Conservation (phyloP, 371 early-diverging fungal genomes). For the Phascolomyces articulosus region DNA sequence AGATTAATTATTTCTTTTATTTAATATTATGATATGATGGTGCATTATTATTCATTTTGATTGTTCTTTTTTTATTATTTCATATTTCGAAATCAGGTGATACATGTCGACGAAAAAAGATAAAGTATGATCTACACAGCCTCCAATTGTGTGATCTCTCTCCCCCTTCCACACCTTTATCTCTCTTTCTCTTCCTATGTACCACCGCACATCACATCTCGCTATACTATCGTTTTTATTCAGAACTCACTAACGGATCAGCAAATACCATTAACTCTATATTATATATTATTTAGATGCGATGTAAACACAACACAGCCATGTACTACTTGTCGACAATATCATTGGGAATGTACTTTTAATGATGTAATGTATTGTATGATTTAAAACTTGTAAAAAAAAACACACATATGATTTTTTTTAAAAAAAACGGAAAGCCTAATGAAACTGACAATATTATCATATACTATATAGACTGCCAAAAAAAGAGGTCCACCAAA, state of each 20-base stretch:
- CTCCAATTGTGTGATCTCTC: too few species aligned
- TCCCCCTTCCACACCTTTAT: too few species aligned
- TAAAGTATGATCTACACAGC: slow-evolving; percentile 20
- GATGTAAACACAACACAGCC: slow-evolving; percentile 18
- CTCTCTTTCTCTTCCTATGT: background rate
- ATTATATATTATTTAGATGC: slow-evolving; percentile 12
- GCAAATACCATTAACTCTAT: background rate
- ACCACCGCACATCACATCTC: too few species aligned
- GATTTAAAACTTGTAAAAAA: background rate
- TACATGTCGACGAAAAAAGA: slow-evolving; percentile 25
- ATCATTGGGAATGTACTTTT: slow-evolving; percentile 22
- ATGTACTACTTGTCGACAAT: slow-evolving; percentile 20
- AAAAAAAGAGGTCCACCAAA: slow-evolving; percentile 50
- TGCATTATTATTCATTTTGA: too few species aligned
- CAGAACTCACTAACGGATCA: too few species aligned
- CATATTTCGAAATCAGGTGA: slow-evolving; percentile 13
- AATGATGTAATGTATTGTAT: slow-evolving; percentile 17
- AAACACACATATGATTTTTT: too few species aligned
- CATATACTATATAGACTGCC: slow-evolving; percentile 25
- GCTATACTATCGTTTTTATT: too few species aligned
- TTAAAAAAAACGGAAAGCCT: too few species aligned
- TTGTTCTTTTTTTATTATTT: background rate
- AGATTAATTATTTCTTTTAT: background rate
- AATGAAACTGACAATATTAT: too few species aligned
- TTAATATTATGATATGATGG: too few species aligned